A percentile compares a stretch with the other conserved stretches of the same genome.
Evolutionary conservation across 192 early-diverging fungal species (phyloP).

Genomic region (Chytriomyces hyalinus): DNA sequence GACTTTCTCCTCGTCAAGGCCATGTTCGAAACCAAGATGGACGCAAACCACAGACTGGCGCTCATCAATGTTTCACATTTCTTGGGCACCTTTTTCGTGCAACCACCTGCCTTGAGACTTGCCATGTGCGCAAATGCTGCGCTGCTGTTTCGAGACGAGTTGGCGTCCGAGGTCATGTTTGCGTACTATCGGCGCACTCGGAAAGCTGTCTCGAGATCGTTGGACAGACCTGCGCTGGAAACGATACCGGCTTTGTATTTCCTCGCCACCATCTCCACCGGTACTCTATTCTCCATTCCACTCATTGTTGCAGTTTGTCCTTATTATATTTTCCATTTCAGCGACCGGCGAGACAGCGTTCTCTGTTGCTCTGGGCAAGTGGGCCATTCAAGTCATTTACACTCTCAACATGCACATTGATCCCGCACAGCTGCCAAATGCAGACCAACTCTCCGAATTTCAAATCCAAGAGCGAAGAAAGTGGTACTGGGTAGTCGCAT

Average conservation of each 20-base stretch:
- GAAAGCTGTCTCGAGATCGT: not conserved
- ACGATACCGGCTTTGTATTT: not conserved
- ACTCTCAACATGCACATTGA: not conserved
- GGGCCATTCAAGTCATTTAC: not conserved
- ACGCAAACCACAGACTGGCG: not conserved
- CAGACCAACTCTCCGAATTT: not conserved
- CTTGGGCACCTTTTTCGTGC: not conserved
- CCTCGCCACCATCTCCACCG: not conserved
- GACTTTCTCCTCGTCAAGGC: not conserved
- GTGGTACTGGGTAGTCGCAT: not conserved
- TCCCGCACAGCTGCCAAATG: not conserved
- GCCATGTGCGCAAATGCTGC: not conserved
- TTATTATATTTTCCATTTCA: too few species aligned
- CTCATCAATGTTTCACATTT: not conserved
- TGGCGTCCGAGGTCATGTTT: not conserved
- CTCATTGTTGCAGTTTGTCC: too few species aligned
- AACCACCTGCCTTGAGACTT: not conserved
- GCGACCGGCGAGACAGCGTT: not conserved
- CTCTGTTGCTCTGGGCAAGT: not conserved
- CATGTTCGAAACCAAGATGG: not conserved
- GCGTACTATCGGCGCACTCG: not conserved
- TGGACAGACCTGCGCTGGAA: not conserved
- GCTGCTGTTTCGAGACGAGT: not conserved
- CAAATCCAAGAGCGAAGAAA: not conserved
- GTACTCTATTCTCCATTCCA: too few species aligned